Evolutionary conservation across 129 eudicot genomes (phyloP), one percentile per base, ranked within the genome.

Genomic region (Chrysanthemum lavandulifolium): DNA sequence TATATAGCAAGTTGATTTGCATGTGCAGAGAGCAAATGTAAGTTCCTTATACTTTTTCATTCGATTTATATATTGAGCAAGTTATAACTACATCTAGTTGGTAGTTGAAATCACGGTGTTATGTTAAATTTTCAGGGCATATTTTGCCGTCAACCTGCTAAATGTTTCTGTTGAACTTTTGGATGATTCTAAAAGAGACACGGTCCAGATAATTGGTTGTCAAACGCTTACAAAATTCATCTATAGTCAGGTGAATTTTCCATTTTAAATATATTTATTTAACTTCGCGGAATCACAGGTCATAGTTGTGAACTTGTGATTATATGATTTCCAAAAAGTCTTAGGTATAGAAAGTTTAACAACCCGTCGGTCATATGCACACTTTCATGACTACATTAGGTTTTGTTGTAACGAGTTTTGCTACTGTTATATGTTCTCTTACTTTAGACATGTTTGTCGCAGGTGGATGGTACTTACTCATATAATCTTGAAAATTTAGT

Each of bases 381-480:
- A 19, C 19, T n/a, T 18, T 18, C 23, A n/a, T 15, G 47, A 40
- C 62, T 16, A 19, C 31, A 19, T 57, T 21, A 5, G 8, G 8
- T 57, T 61, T 25, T 18, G 25, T 25, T 3, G 53, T 12, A 40
- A 14, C 6, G 65, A 29, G 12, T 56, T 50, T 62, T 63, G 23
- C 31, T 43, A 25, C 43, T 62, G 54, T 16, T 21, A 23, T 61
- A 25, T 59, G 68, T 61, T 43, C 10, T 66, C 74, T 66, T 69
- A 83, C 51, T 49, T 73, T 10, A 31, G 69, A 40, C 64, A 55
- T 79, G 74, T 33, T 59, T 57, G 19, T 45, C 5, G 31, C 82
- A 94, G 97, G 95, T 88, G 52, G 97, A 94, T 90, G 96, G 89
- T 54, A 86, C 91, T 18, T 94, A 90, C 82, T 82, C 99, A 3